A percentile compares a stretch with the other conserved stretches of the same genome.
Evolutionary conservation across 2,329 filamentous ascomycete species (phyloP).

Genomic region (Sporothrix globosa): DNA sequence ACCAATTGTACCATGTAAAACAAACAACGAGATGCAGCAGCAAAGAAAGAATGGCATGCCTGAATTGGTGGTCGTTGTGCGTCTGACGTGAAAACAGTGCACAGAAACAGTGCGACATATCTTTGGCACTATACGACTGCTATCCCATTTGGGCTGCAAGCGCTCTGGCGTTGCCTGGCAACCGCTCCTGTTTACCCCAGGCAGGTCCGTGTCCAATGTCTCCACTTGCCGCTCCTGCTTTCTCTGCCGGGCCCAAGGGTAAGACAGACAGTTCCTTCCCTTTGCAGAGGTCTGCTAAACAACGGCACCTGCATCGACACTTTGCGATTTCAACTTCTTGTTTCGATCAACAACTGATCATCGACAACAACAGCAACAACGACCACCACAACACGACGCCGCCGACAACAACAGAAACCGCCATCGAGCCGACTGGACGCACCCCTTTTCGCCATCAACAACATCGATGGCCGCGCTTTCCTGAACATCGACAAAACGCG

Average conservation of each 20-base stretch:
- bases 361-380: constrained; percentile 1
- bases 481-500: constrained; percentile 1
- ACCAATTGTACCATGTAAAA: background rate
- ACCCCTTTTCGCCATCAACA: constrained; percentile 4
- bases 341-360: background rate
- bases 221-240: constrained; percentile 33
- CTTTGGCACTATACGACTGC: background rate
- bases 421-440: background rate
- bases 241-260: constrained; percentile 20
- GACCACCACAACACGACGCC: constrained; percentile 21
- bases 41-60: background rate
- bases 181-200: constrained; percentile 31
- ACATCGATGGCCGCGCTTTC: constrained; percentile 4
- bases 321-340: constrained; percentile 10
- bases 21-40: background rate
- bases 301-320: constrained; percentile 5
- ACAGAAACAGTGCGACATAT: background rate
- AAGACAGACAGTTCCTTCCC: constrained; percentile 25
- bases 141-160: constrained; percentile 15
- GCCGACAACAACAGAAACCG: background rate
- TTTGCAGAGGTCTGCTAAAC: constrained; percentile 5
- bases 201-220: constrained; percentile 25
- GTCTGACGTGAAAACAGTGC: background rate
- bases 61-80: background rate
- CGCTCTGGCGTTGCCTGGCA: constrained; percentile 32